Conservation (phyloP, 768 basidiomycete genomes). For the Leccinum ochraceum region DNA sequence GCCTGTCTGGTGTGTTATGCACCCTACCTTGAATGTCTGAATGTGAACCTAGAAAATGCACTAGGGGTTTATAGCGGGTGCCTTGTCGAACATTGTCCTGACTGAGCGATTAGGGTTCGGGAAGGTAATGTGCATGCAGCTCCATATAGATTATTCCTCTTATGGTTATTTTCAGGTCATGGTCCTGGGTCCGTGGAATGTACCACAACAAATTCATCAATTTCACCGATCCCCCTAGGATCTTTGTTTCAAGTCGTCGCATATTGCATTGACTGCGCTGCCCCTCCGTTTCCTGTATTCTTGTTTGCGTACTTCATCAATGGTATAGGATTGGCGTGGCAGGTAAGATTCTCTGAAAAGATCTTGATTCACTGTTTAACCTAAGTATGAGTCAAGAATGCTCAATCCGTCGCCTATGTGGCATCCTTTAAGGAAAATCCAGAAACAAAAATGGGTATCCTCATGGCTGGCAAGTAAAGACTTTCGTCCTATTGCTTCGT, state of each 20-base stretch:
- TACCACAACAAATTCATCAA: background rate
- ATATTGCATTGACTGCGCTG: conserved; percentile 54
- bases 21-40: background rate
- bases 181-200: conserved; percentile 33
- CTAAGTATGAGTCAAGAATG: conserved; percentile 48
- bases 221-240: conserved; percentile 35
- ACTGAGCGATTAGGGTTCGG: conserved; percentile 46
- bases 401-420: conserved; percentile 72
- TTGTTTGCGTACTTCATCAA: conserved; percentile 47
- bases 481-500: background rate
- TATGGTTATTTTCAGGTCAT: conserved; percentile 35
- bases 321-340: conserved; percentile 52
- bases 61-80: conserved; percentile 47
- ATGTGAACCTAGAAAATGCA: conserved; percentile 18
- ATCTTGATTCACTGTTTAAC: background rate
- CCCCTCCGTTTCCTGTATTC: conserved; percentile 65
- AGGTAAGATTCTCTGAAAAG: conserved; percentile 30
- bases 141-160: background rate
- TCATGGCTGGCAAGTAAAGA: conserved; percentile 46
- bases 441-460: conserved; percentile 65
- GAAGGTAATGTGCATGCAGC: conserved; percentile 28
- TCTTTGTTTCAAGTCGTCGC: conserved; percentile 54
- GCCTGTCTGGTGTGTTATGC: conserved; percentile 40
- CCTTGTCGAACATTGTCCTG: conserved; percentile 46
- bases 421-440: conserved; percentile 57